phyloP scores from a whole-genome alignment of 2,329 filamentous ascomycete genomes.

The Beauveria sp. region DNA sequence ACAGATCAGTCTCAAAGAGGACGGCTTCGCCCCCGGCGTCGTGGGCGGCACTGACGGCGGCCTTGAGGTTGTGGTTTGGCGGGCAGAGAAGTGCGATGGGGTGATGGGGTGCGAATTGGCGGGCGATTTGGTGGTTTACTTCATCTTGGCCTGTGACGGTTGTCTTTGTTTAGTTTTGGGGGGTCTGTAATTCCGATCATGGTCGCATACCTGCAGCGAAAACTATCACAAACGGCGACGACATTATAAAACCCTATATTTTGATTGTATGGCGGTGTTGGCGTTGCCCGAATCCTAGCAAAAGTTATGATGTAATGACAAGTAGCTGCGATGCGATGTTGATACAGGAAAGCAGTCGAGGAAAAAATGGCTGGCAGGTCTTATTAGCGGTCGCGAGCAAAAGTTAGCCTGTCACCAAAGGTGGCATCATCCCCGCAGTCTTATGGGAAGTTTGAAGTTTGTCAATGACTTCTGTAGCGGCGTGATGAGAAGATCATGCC shows the following conservation, averaged over 20 bases:
- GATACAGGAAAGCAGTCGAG: too few relatives aligned
- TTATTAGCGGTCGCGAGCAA: too few relatives aligned
- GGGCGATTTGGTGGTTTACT: background rate
- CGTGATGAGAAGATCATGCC: background rate
- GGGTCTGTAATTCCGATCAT: background rate
- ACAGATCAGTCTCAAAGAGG: conserved; percentile 1
- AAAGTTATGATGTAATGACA: too few relatives aligned
- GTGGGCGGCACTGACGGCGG: background rate
- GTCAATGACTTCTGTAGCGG: background rate
- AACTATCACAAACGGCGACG: background rate
- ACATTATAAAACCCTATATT: background rate
- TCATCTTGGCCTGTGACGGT: background rate
- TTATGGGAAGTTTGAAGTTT: background rate
- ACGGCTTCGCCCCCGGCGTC: background rate
- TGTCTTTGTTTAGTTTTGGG: background rate
- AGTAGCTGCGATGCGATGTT: too few relatives aligned
- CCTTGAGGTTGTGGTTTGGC: background rate
- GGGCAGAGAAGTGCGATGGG: background rate
- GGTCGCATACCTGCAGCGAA: background rate
- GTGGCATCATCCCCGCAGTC: background rate
- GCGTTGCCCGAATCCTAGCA: too few relatives aligned
- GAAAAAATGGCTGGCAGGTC: too few relatives aligned
- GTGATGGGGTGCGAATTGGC: background rate
- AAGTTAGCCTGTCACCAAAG: too few relatives aligned
- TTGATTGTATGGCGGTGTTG: background rate